Evolutionary conservation across 2,329 filamentous ascomycete species (phyloP).

Genomic region (Rhynchosporium agropyri): DNA sequence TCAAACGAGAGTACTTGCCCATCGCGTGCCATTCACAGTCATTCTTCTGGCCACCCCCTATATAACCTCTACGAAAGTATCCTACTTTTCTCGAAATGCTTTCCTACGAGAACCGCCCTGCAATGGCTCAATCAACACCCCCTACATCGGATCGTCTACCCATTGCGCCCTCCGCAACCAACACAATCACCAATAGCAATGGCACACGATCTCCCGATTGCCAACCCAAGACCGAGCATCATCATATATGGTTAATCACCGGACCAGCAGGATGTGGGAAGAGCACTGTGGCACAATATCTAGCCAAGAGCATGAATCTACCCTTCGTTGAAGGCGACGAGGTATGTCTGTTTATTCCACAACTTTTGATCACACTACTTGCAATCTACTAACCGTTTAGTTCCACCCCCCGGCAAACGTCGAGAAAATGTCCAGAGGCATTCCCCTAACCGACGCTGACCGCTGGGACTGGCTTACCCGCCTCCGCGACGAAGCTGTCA

Average conservation of each 20-base stretch:
- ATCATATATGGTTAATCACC: slow-evolving; percentile 81
- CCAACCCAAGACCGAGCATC: slow-evolving; percentile 42
- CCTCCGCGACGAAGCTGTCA: slow-evolving; percentile 69
- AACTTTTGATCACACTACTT: background rate
- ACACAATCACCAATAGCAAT: slow-evolving; percentile 28
- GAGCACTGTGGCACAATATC: slow-evolving; percentile 69
- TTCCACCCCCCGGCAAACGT: slow-evolving; percentile 80
- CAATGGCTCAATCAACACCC: slow-evolving; percentile 35
- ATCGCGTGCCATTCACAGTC: slow-evolving; percentile 22
- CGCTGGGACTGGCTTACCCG: slow-evolving; percentile 95
- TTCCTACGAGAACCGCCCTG: slow-evolving; percentile 38
- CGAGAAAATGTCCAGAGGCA: slow-evolving; percentile 85
- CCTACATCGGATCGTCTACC: slow-evolving; percentile 37
- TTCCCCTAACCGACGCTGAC: slow-evolving; percentile 87
- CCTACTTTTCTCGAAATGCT: slow-evolving; percentile 32
- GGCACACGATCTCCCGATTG: slow-evolving; percentile 11
- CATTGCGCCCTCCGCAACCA: slow-evolving; percentile 27
- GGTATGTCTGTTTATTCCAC: slow-evolving; percentile 52
- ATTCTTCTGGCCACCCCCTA: background rate
- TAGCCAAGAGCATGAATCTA: slow-evolving; percentile 63
- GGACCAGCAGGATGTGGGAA: slow-evolving; percentile 81
- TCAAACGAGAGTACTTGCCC: slow-evolving; percentile 13
- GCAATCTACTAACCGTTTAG: slow-evolving; percentile 44
- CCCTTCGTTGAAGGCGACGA: slow-evolving; percentile 80
- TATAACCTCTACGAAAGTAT: background rate